Evolutionary conservation across 495 filamentous ascomycete genomes (phyloP).

Genomic region (Neurospora pannonica): DNA sequence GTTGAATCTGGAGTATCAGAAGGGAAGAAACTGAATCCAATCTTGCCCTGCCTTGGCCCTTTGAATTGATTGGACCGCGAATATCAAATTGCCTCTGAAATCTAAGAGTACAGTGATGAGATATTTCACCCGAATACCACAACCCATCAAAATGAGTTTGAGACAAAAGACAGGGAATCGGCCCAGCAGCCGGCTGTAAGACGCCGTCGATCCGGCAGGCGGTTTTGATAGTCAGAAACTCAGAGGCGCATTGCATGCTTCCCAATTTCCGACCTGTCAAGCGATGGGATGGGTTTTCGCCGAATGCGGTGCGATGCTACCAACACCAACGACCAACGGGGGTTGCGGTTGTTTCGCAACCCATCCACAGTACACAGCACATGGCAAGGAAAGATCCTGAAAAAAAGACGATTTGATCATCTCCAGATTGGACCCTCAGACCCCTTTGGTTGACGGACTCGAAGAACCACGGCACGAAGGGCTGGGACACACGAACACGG

Average conservation of each 20-base stretch:
- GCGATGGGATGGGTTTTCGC: background rate
- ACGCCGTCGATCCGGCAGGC: background rate
- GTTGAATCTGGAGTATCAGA: background rate
- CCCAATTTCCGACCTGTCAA: background rate
- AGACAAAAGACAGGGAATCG: background rate
- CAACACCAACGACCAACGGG: background rate
- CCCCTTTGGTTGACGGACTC: background rate
- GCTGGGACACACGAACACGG: background rate
- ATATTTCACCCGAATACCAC: background rate
- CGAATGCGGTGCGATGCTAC: background rate
- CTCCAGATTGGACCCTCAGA: background rate
- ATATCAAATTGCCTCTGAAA: background rate
- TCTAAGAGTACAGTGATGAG: background rate
- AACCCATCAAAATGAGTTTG: background rate
- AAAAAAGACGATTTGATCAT: background rate
- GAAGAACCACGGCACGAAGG: background rate
- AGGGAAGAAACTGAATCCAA: background rate
- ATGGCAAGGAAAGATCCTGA: background rate
- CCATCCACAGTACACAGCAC: background rate
- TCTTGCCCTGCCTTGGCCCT: background rate
- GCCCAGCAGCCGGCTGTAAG: background rate
- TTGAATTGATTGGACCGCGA: background rate
- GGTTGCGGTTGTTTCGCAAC: background rate
- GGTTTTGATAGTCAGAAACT: background rate
- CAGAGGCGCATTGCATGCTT: background rate